Evolutionary conservation across 768 basidiomycete species (phyloP), one percentile per base, ranked within the genome.

Genomic region (Hortiboletus flavorubellus): DNA sequence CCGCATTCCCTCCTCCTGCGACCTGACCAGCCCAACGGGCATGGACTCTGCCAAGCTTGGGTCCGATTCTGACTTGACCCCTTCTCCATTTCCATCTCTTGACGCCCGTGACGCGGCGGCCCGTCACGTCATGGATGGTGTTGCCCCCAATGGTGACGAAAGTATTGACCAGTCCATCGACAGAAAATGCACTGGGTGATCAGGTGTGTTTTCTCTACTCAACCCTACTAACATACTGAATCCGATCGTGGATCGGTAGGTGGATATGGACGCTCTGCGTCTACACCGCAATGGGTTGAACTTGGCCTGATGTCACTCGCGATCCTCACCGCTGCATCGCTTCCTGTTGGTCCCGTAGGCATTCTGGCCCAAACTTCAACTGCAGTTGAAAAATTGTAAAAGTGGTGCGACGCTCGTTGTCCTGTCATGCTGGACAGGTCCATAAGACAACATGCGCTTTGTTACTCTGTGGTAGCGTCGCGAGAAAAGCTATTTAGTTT

Each of bases 161-260:
- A 65, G 61, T 21, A 6, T 64, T 8, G 61, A 65, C 16, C 52
- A 56, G 3, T 64, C 65, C 5, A 37, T 16, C 1, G 29, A 61
- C 1, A 65, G 45, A 52, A 12, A 41, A 31, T 5, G 21, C 33
- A 2, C 42, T 9, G 8, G 46, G 42, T 14, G 42, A 53, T 44
- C 47, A 59, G 55, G 65, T 66, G 16, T 38, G 49, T 62, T 43
- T 29, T 4, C 21, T 21, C 21, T 21, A 21, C 21, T 21, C 21
- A 21, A 21, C 41, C 44, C 30, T 9, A 21, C 5, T 16, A 3
- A 5, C 29, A 53, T 38, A 33, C 39, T 14, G 10, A 26, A 8
- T 11, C 3, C 2, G 14, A 54, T 54, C 29, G n/a, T 16, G 42
- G 3, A 37, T 51, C 31, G 29, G 16, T 46, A 71, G 67, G 69